Evolutionary conservation across 2,329 filamentous ascomycete genomes (phyloP).

Genomic region (Aureobasidium vineae): DNA sequence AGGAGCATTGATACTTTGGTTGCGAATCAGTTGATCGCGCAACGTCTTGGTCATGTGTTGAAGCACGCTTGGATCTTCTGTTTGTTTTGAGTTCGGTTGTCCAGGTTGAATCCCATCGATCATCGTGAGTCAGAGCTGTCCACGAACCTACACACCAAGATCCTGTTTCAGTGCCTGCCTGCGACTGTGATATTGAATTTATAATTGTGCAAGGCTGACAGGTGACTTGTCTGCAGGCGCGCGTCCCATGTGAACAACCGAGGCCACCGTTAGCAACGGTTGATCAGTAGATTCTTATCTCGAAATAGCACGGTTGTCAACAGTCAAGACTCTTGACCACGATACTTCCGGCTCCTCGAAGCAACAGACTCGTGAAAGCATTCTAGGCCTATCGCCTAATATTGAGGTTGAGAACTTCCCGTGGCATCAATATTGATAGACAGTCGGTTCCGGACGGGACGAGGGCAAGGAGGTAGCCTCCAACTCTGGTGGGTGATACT

Average conservation of each 20-base stretch:
- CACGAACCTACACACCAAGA: not conserved
- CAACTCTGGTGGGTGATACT: not conserved
- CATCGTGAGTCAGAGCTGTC: conserved; percentile 9
- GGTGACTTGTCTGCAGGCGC: conserved; percentile 15
- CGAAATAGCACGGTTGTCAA: conserved; percentile 19
- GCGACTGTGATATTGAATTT: not conserved
- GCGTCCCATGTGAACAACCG: not conserved
- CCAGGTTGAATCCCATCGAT: not conserved
- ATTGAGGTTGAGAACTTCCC: not conserved
- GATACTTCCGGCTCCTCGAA: conserved; percentile 19
- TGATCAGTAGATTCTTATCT: conserved; percentile 18
- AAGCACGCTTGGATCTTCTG: conserved; percentile 6
- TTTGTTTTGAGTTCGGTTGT: conserved; percentile 14
- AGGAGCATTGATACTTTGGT: conserved; percentile 19
- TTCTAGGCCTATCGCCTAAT: conserved; percentile 1
- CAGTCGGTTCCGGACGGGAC: too few relatives aligned
- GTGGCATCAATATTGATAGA: not conserved
- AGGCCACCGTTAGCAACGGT: conserved; percentile 14
- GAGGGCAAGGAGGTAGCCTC: not conserved
- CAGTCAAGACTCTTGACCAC: conserved; percentile 5
- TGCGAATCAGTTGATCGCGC: conserved; percentile 12
- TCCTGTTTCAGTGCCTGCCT: conserved; percentile 1
- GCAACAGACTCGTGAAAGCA: not conserved
- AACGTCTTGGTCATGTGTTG: conserved; percentile 17
- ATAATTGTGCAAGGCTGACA: conserved; percentile 4